These are phyloP conservation scores for Colletotrichum caudatum DNA, from an alignment of 2,329 filamentous ascomycete species.

Conservation along the genomic window DNA sequence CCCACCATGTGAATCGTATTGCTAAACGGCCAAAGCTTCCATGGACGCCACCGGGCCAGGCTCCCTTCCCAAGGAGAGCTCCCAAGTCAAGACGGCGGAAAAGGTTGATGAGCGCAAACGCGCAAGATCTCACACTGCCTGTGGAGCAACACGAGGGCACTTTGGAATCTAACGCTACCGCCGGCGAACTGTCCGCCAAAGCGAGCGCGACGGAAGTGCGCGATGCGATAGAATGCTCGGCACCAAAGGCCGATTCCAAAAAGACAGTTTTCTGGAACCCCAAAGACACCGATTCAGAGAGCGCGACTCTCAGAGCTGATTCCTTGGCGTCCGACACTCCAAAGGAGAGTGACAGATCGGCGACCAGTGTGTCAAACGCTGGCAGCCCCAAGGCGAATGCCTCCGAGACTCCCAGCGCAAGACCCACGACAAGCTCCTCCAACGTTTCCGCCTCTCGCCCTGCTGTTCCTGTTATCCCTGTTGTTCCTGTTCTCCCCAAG, in stretches of 20 bases:
- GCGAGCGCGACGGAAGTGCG: slow-evolving; percentile 41
- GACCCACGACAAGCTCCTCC: slow-evolving; percentile 38
- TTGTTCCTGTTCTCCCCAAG: slow-evolving; percentile 62
- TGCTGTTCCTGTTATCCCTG: slow-evolving; percentile 57
- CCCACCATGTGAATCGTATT: background rate
- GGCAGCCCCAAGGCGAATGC: slow-evolving; percentile 28
- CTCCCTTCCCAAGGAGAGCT: slow-evolving; percentile 60
- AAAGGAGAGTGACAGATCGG: slow-evolving; percentile 27
- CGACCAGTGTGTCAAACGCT: slow-evolving; percentile 14
- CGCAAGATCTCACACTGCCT: slow-evolving; percentile 58
- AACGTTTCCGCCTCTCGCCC: slow-evolving; percentile 46
- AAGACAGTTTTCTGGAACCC: slow-evolving; percentile 18
- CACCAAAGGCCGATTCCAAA: slow-evolving; percentile 46
- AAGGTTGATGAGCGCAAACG: slow-evolving; percentile 54
- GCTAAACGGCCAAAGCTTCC: slow-evolving; percentile 60
- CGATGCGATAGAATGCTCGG: slow-evolving; percentile 10
- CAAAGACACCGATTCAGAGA: slow-evolving; percentile 30
- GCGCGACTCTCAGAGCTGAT: slow-evolving; percentile 15
- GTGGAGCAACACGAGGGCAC: slow-evolving; percentile 53
- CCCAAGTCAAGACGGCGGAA: slow-evolving; percentile 53
- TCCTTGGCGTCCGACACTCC: slow-evolving; percentile 23
- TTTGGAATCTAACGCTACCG: slow-evolving; percentile 39
- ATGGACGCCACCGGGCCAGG: slow-evolving; percentile 66
- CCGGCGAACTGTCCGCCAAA: slow-evolving; percentile 42
- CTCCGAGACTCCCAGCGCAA: slow-evolving; percentile 40